These are phyloP conservation scores for Diospyros lotus DNA, from an alignment of 148 eudicot genomes.

Conservation along the genomic window DNA sequence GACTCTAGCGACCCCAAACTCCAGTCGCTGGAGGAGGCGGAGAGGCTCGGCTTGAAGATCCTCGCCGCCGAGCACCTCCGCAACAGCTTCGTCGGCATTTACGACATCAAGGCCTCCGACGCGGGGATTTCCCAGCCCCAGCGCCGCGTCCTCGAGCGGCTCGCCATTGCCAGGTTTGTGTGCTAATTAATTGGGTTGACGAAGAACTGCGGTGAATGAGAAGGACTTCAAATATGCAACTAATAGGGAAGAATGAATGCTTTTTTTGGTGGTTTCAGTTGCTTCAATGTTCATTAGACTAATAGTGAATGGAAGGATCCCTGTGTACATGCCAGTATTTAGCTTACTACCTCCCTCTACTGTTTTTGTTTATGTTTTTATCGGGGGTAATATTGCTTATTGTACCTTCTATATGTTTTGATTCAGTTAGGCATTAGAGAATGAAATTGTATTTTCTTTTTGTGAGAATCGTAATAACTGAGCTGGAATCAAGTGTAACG, in stretches of 20 bases:
- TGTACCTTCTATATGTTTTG: background rate
- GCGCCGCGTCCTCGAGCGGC: constrained; percentile 60
- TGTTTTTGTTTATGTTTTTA: background rate
- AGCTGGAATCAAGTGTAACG: background rate
- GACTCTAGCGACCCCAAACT: constrained; percentile 20
- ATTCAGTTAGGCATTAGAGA: background rate
- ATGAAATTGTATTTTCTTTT: constrained; percentile 1
- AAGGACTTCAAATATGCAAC: background rate
- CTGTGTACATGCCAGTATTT: background rate
- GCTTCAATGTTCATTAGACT: background rate
- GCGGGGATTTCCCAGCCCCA: constrained; percentile 39
- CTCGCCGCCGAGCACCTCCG: constrained; percentile 59
- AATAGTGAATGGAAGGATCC: background rate
- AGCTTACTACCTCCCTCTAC: background rate
- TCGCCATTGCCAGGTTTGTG: constrained; percentile 67
- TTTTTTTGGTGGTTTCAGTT: background rate
- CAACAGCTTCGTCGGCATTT: constrained; percentile 58
- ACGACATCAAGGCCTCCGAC: constrained; percentile 53
- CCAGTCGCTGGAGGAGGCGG: constrained; percentile 46
- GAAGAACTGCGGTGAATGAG: background rate
- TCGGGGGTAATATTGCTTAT: background rate
- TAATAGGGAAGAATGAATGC: background rate
- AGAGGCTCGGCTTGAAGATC: constrained; percentile 48
- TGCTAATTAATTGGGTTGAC: background rate
- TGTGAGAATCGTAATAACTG: background rate